Conservation (phyloP, 176 grass and related monocot species). For the Oryza meridionalis region DNA sequence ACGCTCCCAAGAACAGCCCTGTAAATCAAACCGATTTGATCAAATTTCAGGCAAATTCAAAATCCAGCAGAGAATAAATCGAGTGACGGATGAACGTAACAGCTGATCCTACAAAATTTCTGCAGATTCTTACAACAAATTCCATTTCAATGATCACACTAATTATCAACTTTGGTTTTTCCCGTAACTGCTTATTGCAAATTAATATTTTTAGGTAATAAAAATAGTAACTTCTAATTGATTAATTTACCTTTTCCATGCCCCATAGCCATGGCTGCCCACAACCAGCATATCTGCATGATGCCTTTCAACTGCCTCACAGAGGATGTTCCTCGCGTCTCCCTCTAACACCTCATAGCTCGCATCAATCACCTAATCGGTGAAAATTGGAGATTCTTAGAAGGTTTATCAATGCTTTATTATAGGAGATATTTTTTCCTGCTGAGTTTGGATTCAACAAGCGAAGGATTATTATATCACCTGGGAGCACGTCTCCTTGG, state of each 20-base stretch:
- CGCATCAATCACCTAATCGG: conserved; percentile 47
- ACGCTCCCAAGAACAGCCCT: conserved; percentile 91
- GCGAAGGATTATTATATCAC: neutral
- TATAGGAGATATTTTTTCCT: neutral
- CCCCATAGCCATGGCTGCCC: conserved; percentile 82
- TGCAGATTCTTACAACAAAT: neutral
- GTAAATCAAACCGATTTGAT: neutral
- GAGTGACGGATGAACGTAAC: no score
- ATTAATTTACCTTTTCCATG: conserved; percentile 58
- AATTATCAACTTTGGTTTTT: neutral
- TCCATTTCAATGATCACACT: neutral
- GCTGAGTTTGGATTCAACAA: neutral
- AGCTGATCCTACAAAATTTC: neutral
- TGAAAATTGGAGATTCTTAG: neutral
- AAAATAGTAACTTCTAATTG: no score
- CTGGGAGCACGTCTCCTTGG: conserved; percentile 63
- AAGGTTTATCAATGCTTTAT: neutral
- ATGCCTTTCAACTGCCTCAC: conserved; percentile 77
- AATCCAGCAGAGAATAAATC: neutral
- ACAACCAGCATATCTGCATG: conserved; percentile 75
- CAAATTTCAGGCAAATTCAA: neutral
- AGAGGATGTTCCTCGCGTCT: conserved; percentile 72
- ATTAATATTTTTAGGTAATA: no score
- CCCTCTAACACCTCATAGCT: conserved; percentile 65
- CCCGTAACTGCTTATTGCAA: no score